Base-by-base conservation (phyloP, 140 eudicot species). In the Bidens hawaiensis region DNA sequence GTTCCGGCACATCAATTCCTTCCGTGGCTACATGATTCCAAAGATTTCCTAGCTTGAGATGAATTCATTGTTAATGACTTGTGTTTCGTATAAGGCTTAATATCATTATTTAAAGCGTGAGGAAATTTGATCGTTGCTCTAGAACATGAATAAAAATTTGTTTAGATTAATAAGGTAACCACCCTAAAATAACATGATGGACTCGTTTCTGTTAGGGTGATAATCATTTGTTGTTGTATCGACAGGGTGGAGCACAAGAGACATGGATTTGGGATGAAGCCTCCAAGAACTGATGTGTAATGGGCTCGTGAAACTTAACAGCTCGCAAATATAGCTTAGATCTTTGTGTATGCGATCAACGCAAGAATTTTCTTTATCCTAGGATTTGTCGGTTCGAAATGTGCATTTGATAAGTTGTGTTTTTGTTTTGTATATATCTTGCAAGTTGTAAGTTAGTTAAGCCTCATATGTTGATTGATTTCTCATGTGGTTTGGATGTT, bases 211-310 rank as follows among this genome's bases (percentile, higher is more conserved):
- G 6, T 51, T 51, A 13, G 17, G 34, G 10, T 15, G 60, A 14
- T 53, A 27, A 26, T 49, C 34, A 10, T 17, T 56, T 62, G 18
- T 22, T 16, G 40, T 54, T 46, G 7, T 65, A 33, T 64, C 23
- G 26, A 69, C 86, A 93, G 99, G 9, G 83, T 93, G 68, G 97
- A 93, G 81, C 87, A 75, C 77, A 75, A 74, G 67, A 91, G 87
- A 73, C 98, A 67, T 68, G 98, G 98, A 30, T 87, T 87, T 34
- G 98, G 98, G 71, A 91, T 91, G 98, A 91, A 72, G 79, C 71
- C 76, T 50, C 96, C 96, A 9, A 76, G 77, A 54, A 71, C 63
- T 36, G 74, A 45, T 40, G 62, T 50, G 21, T 73, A 58, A 66
- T 3, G 62, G 57, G 61, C 19, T 62, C 25, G 22, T 57, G 73